Evolutionary conservation across 129 eudicot genomes (phyloP).

Genomic region (Chrysanthemum seticuspe): DNA sequence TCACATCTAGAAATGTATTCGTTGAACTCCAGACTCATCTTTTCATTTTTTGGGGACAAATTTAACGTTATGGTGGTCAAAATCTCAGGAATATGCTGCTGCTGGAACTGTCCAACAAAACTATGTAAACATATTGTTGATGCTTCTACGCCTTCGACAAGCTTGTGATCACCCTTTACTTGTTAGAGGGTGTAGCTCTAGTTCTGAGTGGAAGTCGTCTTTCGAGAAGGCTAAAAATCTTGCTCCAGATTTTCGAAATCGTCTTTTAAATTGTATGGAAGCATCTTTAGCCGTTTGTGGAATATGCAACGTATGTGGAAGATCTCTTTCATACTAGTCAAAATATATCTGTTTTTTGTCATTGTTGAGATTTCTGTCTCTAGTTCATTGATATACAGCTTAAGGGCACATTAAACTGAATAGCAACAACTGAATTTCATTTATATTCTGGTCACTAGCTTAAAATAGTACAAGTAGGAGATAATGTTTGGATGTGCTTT

Average conservation of each 20-base stretch:
- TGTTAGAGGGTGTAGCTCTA: slow-evolving; percentile 65
- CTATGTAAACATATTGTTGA: slow-evolving; percentile 87
- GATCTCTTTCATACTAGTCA: background rate
- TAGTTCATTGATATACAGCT: too few relatives aligned
- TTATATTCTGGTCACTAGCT: too few relatives aligned
- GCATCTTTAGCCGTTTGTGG: slow-evolving; percentile 82
- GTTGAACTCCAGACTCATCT: too few relatives aligned
- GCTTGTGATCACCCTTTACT: slow-evolving; percentile 99
- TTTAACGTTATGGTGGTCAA: background rate
- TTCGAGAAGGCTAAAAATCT: slow-evolving; percentile 74
- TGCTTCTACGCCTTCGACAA: slow-evolving; percentile 97
- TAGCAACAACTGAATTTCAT: too few relatives aligned
- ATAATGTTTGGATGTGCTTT: too few relatives aligned
- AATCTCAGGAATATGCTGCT: slow-evolving; percentile 82
- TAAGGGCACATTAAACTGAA: too few relatives aligned
- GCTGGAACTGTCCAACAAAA: slow-evolving; percentile 97
- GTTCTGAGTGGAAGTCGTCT: slow-evolving; percentile 60
- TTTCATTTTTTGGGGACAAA: too few relatives aligned
- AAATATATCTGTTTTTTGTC: too few relatives aligned
- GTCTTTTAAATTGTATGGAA: slow-evolving; percentile 75
- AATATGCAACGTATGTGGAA: slow-evolving; percentile 70
- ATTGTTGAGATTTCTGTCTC: background rate
- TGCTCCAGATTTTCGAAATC: slow-evolving; percentile 58
- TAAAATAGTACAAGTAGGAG: too few relatives aligned
- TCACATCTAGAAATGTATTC: too few relatives aligned